Base-by-base conservation (phyloP, 768 basidiomycete species). In the Psilocybe azurescens region DNA sequence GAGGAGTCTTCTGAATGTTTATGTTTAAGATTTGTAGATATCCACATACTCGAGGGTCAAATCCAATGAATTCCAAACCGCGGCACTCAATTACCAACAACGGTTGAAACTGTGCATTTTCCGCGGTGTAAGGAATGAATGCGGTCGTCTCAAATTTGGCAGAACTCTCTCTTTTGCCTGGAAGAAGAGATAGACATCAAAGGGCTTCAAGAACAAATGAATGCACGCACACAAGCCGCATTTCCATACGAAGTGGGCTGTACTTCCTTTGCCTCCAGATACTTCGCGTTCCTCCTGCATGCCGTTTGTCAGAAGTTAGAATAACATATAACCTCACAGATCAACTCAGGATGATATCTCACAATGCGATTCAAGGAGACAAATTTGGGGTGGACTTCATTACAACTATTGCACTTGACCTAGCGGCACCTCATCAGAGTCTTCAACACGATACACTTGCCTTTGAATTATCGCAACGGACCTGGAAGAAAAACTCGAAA, bases 401-500 rank as follows among this genome's bases (percentile, higher is more conserved):
- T 81, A 70, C 93, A 95, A 70, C 86, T 89, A 33, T 80, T 92
- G 74, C 93, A 95, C 75, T 86, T 83, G 10, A 95, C 91, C 91
- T 81, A 58, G n/a, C 30, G 5, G 29, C n/a, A 38, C 20, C 16
- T 33, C n/a, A 32, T n/a, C 13, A 30, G 5, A 3, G n/a, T 53
- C n/a, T 6, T 36, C 33, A 36, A 11, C 33, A 24, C 49, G 28
- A 62, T 41, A 20, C 54, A 51, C 51, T 36, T n/a, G 61, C 56
- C 44, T 58, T 62, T 36, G 59, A 47, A 33, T 53, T n/a, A 32
- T 33, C 48, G 33, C 50, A 33, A 30, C 62, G n/a, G 53, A 91
- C 92, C 79, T 89, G 73, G 79, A 95, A 94, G 79, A 90, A 89
- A 72, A 85, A 95, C 60, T 93, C 89, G 66, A 90, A 95, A 65